A percentile compares a stretch with the other conserved stretches of the same genome.
These are phyloP conservation scores for Trametes pubescens DNA, from an alignment of 1,284 basidiomycete species.

Conservation along the genomic window DNA sequence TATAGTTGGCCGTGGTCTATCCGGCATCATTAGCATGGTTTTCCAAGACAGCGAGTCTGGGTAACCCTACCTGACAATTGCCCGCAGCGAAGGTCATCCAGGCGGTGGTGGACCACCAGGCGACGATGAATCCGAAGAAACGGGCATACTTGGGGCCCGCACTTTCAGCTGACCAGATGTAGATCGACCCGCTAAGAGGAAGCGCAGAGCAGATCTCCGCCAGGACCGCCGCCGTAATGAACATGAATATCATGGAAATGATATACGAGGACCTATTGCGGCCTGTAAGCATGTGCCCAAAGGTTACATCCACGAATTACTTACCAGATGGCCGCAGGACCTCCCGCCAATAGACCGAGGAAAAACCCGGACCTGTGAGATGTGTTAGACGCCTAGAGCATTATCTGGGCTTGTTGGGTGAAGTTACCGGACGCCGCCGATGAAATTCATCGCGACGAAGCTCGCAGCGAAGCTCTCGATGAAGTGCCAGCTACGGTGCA, in stretches of 20 bases:
- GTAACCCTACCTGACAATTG: conserved; percentile 72
- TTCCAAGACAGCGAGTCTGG: not conserved
- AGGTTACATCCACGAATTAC: not conserved
- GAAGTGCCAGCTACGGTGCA: conserved; percentile 83
- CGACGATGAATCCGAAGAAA: conserved; percentile 87
- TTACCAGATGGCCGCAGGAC: conserved; percentile 84
- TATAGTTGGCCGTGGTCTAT: conserved; percentile 85
- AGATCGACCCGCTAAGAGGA: conserved; percentile 87
- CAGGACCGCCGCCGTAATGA: conserved; percentile 83
- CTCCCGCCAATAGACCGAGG: conserved; percentile 83
- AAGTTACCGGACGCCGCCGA: conserved; percentile 79
- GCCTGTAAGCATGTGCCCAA: not conserved
- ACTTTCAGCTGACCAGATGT: conserved; percentile 90
- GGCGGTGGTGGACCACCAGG: conserved; percentile 89
- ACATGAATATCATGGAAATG: conserved; percentile 83
- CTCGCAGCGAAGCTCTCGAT: conserved; percentile 86
- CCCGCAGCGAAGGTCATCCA: conserved; percentile 91
- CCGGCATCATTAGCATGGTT: conserved; percentile 1
- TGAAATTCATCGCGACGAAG: conserved; percentile 87
- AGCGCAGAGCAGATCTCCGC: conserved; percentile 89
- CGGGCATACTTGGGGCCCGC: conserved; percentile 85
- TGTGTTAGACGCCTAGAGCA: conserved; percentile 7
- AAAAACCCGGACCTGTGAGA: conserved; percentile 73
- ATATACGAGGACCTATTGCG: conserved; percentile 82
- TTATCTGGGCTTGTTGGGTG: not conserved